Conservation (phyloP, 1,284 basidiomycete species). For the Boletus mariae region DNA sequence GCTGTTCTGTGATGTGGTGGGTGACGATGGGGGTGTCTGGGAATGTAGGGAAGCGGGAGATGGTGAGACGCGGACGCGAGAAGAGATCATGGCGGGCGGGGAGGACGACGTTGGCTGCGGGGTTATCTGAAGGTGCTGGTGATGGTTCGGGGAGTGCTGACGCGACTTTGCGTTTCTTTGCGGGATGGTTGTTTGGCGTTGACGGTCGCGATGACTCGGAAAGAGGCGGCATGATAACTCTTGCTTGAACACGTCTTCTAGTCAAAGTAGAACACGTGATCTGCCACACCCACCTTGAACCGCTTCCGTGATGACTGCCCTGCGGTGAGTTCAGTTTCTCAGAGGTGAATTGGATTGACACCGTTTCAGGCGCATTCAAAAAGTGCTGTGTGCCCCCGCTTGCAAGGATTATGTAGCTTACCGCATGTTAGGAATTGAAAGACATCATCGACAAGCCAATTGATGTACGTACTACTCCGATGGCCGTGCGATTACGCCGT, state of each 20-base stretch:
- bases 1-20: conserved; percentile 63
- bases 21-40: conserved; percentile 50
- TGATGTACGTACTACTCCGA: conserved; percentile 41
- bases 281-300: neutral
- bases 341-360: conserved; percentile 8
- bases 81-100: conserved; percentile 61
- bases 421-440: conserved; percentile 51
- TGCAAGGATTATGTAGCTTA: conserved; percentile 13
- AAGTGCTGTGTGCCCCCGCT: conserved; percentile 39
- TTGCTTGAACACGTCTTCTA: too few species aligned
- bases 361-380: conserved; percentile 59
- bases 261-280: neutral
- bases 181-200: conserved; percentile 24
- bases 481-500: conserved; percentile 8
- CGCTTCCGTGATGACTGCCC: conserved; percentile 46
- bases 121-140: conserved; percentile 44
- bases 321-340: conserved; percentile 42
- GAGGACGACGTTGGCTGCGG: conserved; percentile 46
- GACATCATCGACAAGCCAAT: conserved; percentile 60
- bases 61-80: conserved; percentile 60
- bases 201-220: conserved; percentile 36
- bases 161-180: conserved; percentile 40
- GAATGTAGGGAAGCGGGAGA: conserved; percentile 70
- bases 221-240: conserved; percentile 12
- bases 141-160: conserved; percentile 38